These are phyloP conservation scores for Diaporthe sp. DNA, from an alignment of 2,329 filamentous ascomycete species.

Conservation along the genomic window DNA sequence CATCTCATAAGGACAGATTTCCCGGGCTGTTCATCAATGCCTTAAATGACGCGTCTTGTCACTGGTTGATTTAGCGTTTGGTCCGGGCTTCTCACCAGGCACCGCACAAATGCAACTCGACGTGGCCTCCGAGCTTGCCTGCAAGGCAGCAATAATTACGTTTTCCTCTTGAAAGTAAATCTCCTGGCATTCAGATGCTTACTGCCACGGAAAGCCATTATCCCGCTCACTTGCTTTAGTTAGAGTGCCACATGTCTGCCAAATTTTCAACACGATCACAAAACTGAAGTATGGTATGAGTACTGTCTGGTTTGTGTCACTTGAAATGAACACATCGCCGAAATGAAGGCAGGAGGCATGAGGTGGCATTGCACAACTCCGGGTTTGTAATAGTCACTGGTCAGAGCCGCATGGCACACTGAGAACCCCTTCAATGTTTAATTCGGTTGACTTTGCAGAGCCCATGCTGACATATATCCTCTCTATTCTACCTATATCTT, in stretches of 20 bases:
- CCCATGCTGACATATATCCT: too few species aligned
- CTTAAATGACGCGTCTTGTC: neutral
- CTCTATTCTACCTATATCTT: neutral
- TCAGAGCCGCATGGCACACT: too few species aligned
- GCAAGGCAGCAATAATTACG: constrained; percentile 2
- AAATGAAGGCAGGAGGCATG: neutral
- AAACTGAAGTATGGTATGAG: neutral
- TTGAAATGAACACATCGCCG: too few species aligned
- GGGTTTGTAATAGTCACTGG: too few species aligned
- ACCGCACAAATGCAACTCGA: neutral
- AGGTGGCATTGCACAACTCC: too few species aligned
- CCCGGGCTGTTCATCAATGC: neutral
- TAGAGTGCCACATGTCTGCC: neutral
- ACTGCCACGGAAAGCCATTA: neutral
- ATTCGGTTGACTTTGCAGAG: too few species aligned
- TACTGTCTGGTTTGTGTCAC: too few species aligned
- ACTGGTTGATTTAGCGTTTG: neutral
- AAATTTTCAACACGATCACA: neutral
- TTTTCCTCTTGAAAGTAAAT: neutral
- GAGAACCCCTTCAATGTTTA: too few species aligned
- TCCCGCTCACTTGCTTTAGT: neutral
- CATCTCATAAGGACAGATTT: neutral
- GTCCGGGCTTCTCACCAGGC: neutral
- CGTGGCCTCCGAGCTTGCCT: constrained; percentile 1
- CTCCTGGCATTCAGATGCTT: fast-evolving